Base-by-base conservation (phyloP, 352 stramenopile genomes). In the Salisapilia sapeloensis region DNA sequence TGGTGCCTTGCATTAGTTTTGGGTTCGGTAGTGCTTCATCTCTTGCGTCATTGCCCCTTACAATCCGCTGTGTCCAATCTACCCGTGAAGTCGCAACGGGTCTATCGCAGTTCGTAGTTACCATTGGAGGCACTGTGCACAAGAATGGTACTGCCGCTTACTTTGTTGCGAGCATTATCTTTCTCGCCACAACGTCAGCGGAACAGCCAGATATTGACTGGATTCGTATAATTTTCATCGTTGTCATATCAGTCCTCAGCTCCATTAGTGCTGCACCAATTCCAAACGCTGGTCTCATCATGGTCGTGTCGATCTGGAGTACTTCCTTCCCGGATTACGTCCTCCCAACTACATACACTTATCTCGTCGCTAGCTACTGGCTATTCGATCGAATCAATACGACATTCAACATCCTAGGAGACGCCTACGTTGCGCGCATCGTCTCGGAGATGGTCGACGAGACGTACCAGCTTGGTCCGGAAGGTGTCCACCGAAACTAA, bases 61-160 rank as follows among this genome's bases (percentile, higher is more conserved):
- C 66, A 26, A 50, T 86, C 21, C 66, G 54, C 12, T 82, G 64
- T 23, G 63, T 77, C 14, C 60, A 76, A 35, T 55, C 48, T 17
- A 75, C 66, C 18, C 50, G 51, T 2, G 60, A 79, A 29, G 60
- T 81, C 23, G 65, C 66, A 11, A 54, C 56, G 10, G 56, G 49
- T 15, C 42, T 86, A 4, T 26, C 63, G 23, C 53, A 66, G 24
- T 86, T 86, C 33, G 60, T 86, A 18, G 24, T 86, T 21, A 81
- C 70, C 6, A 67, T 86, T 33, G 70, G 70, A 9, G 63, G 50
- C 19, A 78, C 56, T 3, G 49, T 69, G 22, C 63, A 86, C 53
- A 86, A 81, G 60, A 80, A 86, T 39, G 70, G 70, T 44, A 66
- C 56, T 19, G 67, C 66, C 9, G 72, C 83, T 41, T 76, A 74